Conservation (phyloP, 192 early-diverging fungal genomes). For the Backusella parvicylindrica region DNA sequence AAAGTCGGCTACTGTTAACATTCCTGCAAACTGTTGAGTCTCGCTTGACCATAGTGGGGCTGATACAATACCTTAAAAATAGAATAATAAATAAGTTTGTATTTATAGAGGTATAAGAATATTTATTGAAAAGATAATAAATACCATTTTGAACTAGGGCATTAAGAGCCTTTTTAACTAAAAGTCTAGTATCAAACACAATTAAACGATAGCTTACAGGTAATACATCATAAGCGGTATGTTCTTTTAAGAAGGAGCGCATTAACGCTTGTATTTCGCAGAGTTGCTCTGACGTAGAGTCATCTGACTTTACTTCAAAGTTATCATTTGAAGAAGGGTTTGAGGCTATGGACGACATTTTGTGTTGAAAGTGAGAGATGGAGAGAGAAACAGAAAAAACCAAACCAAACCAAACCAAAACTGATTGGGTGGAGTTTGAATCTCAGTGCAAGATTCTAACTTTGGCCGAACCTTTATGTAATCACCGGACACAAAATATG, state of each 20-base stretch:
- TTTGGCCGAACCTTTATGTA: no score
- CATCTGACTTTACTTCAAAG: not conserved
- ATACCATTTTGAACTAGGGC: constrained; percentile 93
- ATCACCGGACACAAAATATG: no score
- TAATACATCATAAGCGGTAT: constrained; percentile 88
- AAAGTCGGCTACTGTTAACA: constrained; percentile 96
- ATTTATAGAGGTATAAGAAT: not conserved
- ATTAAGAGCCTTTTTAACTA: constrained; percentile 89
- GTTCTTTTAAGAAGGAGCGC: constrained; percentile 66
- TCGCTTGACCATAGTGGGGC: constrained; percentile 89
- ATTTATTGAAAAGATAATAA: not conserved
- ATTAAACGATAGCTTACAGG: constrained; percentile 88
- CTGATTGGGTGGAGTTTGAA: not conserved
- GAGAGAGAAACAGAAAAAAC: not conserved
- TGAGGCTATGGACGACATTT: not conserved
- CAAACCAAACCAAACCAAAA: not conserved
- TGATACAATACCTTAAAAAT: constrained; percentile 77
- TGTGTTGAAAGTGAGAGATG: not conserved
- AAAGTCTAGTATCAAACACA: constrained; percentile 85
- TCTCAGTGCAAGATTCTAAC: not conserved
- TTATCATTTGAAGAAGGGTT: not conserved
- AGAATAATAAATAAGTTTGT: not conserved
- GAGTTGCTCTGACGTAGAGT: not conserved
- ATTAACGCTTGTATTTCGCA: constrained; percentile 25
- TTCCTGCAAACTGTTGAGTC: constrained; percentile 81